Conservation (phyloP, 2,329 filamentous ascomycete species). For the Colletotrichum godetiae region DNA sequence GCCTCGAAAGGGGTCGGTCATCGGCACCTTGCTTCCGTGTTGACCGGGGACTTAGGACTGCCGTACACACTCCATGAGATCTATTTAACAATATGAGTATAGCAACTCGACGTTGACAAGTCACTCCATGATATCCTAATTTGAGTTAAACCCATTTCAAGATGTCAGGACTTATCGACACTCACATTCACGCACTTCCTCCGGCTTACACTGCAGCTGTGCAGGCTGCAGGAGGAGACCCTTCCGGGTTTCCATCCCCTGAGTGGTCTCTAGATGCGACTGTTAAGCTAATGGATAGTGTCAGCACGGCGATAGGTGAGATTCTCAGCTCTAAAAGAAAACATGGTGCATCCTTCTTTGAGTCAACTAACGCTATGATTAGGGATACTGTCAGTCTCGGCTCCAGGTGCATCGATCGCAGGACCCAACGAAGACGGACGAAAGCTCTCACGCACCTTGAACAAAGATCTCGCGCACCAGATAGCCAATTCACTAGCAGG, state of each 20-base stretch:
- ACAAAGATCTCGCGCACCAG: slow-evolving; percentile 9
- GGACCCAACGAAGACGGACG: slow-evolving; percentile 20
- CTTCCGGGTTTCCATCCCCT: slow-evolving; percentile 28
- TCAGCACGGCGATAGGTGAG: neutral
- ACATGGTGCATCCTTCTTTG: neutral
- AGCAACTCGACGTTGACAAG: neutral
- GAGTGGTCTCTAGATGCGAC: slow-evolving; percentile 29
- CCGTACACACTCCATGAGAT: neutral
- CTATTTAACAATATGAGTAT: neutral
- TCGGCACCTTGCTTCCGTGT: neutral
- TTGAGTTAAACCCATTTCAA: neutral
- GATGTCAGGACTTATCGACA: neutral
- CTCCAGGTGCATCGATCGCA: slow-evolving; percentile 25
- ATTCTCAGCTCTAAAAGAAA: neutral
- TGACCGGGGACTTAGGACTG: neutral
- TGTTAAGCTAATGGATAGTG: slow-evolving; percentile 20
- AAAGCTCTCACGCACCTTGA: slow-evolving; percentile 25
- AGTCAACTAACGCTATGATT: neutral
- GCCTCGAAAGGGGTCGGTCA: neutral
- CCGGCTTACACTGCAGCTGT: slow-evolving; percentile 26
- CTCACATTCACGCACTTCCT: slow-evolving; percentile 19
- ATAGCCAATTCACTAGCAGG: neutral
- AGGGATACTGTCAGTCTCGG: slow-evolving; percentile 16
- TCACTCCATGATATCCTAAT: neutral
- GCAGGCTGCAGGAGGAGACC: slow-evolving; percentile 27